Evolutionary conservation across 1,284 basidiomycete genomes (phyloP).

Genomic region (Cryptococcus sp.): DNA sequence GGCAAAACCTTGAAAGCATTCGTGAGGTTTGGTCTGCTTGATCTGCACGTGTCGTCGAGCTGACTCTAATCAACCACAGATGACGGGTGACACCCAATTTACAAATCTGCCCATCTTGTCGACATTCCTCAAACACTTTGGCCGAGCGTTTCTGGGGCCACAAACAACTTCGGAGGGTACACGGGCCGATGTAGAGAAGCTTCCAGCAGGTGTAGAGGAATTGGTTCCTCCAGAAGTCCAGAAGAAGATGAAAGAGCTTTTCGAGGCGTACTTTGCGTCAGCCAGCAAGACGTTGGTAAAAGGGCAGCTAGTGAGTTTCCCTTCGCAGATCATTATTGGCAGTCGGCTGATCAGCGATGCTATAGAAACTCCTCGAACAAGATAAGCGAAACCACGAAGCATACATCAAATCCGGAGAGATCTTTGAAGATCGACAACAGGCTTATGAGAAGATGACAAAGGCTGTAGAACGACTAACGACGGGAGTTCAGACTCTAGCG

Average conservation of each 20-base stretch:
- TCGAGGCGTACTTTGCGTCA: slow-evolving; percentile 88
- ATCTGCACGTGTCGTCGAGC: not conserved
- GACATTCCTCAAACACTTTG: slow-evolving; percentile 81
- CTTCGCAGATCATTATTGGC: not conserved
- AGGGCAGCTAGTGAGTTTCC: slow-evolving; percentile 74
- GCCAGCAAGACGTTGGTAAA: slow-evolving; percentile 87
- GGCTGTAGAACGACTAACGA: slow-evolving; percentile 84
- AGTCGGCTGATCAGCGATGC: not conserved
- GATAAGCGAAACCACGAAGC: slow-evolving; percentile 96
- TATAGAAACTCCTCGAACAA: slow-evolving; percentile 88
- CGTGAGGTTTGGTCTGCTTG: slow-evolving; percentile 57
- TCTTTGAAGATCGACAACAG: slow-evolving; percentile 98
- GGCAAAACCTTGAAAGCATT: slow-evolving; percentile 67
- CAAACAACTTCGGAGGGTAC: slow-evolving; percentile 42
- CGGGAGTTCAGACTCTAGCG: slow-evolving; percentile 84
- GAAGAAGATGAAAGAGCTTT: slow-evolving; percentile 87
- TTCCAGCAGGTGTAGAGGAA: slow-evolving; percentile 63
- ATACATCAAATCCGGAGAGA: slow-evolving; percentile 97
- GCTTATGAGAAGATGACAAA: slow-evolving; percentile 98
- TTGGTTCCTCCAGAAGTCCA: slow-evolving; percentile 79
- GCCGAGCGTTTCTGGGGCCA: slow-evolving; percentile 75
- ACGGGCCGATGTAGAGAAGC: slow-evolving; percentile 17
- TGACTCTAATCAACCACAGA: slow-evolving; percentile 55
- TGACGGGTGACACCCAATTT: slow-evolving; percentile 81
- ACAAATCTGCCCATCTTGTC: slow-evolving; percentile 81